Conservation (phyloP, 169 alveolate species). For the Perkinsus chesapeaki region DNA sequence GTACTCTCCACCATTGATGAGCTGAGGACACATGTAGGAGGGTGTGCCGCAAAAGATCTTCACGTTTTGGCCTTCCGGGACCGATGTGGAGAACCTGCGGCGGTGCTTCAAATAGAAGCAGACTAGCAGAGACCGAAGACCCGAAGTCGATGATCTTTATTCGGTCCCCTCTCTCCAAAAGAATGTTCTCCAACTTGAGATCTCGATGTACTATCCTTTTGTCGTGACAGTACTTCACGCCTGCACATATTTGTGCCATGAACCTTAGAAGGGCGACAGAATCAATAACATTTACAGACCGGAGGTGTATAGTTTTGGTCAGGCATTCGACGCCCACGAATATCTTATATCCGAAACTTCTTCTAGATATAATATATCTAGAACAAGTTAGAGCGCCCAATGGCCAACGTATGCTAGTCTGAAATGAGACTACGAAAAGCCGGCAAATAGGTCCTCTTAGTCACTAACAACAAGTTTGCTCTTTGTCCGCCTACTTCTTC, state of each 20-base stretch:
- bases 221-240: not conserved
- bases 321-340: too few relatives aligned
- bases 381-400: too few relatives aligned
- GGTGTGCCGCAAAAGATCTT: constrained; percentile 77
- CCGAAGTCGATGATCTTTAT: constrained; percentile 75
- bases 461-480: too few relatives aligned
- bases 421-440: too few relatives aligned
- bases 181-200: constrained; percentile 51
- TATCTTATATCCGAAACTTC: too few relatives aligned
- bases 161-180: constrained; percentile 44
- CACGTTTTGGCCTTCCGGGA: constrained; percentile 33
- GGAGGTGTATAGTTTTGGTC: too few relatives aligned
- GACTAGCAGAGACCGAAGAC: constrained; percentile 52
- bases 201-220: constrained; percentile 44
- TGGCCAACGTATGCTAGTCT: too few relatives aligned
- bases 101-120: not conserved
- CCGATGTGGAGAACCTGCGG: not conserved
- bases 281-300: too few relatives aligned
- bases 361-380: too few relatives aligned
- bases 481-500: not conserved
- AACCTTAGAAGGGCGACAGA: not conserved
- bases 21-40: constrained; percentile 74
- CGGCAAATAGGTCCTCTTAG: too few relatives aligned
- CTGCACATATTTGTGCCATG: not conserved
- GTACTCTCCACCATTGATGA: constrained; percentile 52